Base-by-base conservation (phyloP, 768 basidiomycete genomes). In the Tylopilus balloui region DNA sequence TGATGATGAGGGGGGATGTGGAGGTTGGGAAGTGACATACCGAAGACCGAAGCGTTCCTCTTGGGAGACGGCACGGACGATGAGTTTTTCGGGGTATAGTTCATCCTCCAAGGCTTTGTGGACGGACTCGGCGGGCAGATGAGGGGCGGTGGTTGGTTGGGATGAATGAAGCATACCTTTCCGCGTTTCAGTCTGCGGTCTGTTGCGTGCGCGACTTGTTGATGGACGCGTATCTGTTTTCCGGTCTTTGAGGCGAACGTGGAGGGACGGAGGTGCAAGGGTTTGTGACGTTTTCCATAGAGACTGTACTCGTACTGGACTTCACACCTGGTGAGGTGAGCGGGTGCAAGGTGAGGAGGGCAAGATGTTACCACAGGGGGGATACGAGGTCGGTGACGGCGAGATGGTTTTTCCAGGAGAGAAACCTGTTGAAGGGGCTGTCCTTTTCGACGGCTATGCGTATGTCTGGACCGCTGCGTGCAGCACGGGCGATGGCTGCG, bases 31-130 rank as follows among this genome's bases (percentile, higher is more conserved):
- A 50, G 14, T 11, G 37, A 59, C 75, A 44, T 56, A 86, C 90
- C 84, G 76, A 48, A 89, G 63, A 13, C 78, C 92, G 86, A 92
- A 94, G 21, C 73, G 74, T 51, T 93, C 88, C 67, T 92, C 92
- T 2, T 73, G 59, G 0, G 77, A 79, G 0, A 63, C 65, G 12
- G 78, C 62, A 1, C 67, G 64, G 3, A 94, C 79, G 15, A 66
- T 20, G 23, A 86, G 50, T 53, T 80, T 77, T 45, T 80, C 76
- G 0, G 81, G 74, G 42, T 73, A 74, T 14, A 92, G 69, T 65
- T 92, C 86, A 15, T 76, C 74, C 63, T 95, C 90, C 19, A 95
- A 72, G 42, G 76, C 72, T 55, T 84, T 84, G 66, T 95, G 92
- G 4, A 94, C 78, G 20, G 75, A 78, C 84, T 89, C 47, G 31